Percentiles rank a stretch among this genome's conserved stretches.
Conservation (phyloP, 2,329 filamentous ascomycete species). For the Ophiostoma himal-ulmi region DNA sequence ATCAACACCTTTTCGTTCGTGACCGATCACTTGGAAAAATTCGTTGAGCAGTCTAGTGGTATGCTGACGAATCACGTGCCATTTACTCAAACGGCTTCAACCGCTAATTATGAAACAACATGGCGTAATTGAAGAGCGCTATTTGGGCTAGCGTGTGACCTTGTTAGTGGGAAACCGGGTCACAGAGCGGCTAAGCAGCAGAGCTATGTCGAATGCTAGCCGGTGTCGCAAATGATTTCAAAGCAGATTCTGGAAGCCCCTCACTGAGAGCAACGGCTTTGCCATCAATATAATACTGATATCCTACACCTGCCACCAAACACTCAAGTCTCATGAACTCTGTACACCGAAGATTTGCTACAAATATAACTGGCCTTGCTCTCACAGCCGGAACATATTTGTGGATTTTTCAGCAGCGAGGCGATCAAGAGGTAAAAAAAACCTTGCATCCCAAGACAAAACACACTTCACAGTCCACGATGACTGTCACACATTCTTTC, state of each 20-base stretch:
- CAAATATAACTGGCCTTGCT: conserved; percentile 16
- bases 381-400: conserved; percentile 16
- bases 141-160: neutral
- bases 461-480: conserved; percentile 30
- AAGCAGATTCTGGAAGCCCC: conserved; percentile 5
- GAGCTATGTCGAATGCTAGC: conserved; percentile 4
- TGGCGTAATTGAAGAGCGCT: neutral
- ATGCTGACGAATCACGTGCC: neutral
- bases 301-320: neutral
- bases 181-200: neutral
- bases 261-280: neutral
- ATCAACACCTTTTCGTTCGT: neutral
- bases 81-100: neutral
- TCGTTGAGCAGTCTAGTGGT: neutral
- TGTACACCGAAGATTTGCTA: neutral
- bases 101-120: neutral
- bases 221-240: conserved; percentile 22
- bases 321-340: neutral
- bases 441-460: conserved; percentile 5
- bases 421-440: neutral
- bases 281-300: neutral
- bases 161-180: conserved; percentile 2
- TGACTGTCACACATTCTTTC: conserved; percentile 43
- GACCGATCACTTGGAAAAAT: neutral
- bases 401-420: conserved; percentile 9